A percentile compares a stretch with the other conserved stretches of the same genome.
These are phyloP conservation scores for Mortierella alpina DNA, from an alignment of 192 early-diverging fungal species.

Conservation along the genomic window DNA sequence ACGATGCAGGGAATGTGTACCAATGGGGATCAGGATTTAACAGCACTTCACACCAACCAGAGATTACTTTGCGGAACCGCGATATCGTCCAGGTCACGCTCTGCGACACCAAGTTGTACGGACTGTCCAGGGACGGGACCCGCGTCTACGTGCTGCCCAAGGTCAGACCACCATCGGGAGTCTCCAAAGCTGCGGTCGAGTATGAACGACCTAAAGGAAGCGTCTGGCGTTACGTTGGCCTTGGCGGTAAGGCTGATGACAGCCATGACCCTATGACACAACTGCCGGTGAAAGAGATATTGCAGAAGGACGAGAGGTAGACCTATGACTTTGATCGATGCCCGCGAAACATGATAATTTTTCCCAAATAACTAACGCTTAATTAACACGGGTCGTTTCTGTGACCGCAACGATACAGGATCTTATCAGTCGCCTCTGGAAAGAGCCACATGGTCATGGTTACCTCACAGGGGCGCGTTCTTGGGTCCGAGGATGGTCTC, in stretches of 20 bases:
- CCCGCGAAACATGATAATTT: neutral
- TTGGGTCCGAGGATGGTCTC: slow-evolving; percentile 46
- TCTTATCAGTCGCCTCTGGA: slow-evolving; percentile 50
- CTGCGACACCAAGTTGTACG: slow-evolving; percentile 30
- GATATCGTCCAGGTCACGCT: slow-evolving; percentile 46
- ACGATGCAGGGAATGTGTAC: slow-evolving; percentile 52
- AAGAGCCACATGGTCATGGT: slow-evolving; percentile 54
- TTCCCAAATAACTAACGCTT: too few relatives aligned
- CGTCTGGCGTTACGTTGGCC: slow-evolving; percentile 36
- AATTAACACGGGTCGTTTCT: neutral
- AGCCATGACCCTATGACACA: slow-evolving; percentile 35
- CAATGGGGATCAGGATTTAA: slow-evolving; percentile 56
- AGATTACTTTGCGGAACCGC: slow-evolving; percentile 41
- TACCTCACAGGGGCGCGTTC: slow-evolving; percentile 55
- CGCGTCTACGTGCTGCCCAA: slow-evolving; percentile 44
- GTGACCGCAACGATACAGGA: slow-evolving; percentile 10
- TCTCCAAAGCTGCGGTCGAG: slow-evolving; percentile 36
- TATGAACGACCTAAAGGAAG: slow-evolving; percentile 18
- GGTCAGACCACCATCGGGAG: slow-evolving; percentile 30
- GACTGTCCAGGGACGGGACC: slow-evolving; percentile 37
- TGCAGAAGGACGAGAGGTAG: slow-evolving; percentile 37
- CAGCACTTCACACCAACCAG: slow-evolving; percentile 31
- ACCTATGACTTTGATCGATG: too few relatives aligned
- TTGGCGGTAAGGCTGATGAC: slow-evolving; percentile 21
- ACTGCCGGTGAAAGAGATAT: slow-evolving; percentile 23